Evolutionary conservation across 2,329 filamentous ascomycete genomes (phyloP).

Genomic region (Paramyrothecium roridum): DNA sequence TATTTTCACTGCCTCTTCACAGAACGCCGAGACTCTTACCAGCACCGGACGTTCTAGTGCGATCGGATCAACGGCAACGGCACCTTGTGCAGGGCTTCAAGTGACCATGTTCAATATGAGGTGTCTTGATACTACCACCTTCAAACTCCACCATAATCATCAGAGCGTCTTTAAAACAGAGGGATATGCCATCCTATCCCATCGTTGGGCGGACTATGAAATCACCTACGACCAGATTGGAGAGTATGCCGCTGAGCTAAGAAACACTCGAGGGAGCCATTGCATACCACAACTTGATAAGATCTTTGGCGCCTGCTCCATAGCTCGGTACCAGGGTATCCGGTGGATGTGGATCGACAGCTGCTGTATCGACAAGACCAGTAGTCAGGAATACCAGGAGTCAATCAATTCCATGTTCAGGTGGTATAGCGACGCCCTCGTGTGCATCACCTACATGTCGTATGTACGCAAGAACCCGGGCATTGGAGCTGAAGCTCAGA

Average conservation of each 20-base stretch:
- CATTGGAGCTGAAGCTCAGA: background rate
- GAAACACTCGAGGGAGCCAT: background rate
- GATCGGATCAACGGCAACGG: no score
- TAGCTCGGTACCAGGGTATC: slow-evolving; percentile 16
- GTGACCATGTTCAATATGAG: background rate
- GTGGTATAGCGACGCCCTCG: slow-evolving; percentile 27
- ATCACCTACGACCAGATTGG: slow-evolving; percentile 5
- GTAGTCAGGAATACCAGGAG: slow-evolving; percentile 25
- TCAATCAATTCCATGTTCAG: slow-evolving; percentile 21
- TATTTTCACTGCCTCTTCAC: no score
- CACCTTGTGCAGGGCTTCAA: background rate
- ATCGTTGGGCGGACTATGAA: slow-evolving; percentile 10
- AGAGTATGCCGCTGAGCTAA: background rate
- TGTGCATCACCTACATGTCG: slow-evolving; percentile 28
- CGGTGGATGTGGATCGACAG: slow-evolving; percentile 32
- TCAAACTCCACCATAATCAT: background rate
- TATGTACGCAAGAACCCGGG: slow-evolving; percentile 11
- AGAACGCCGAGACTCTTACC: no score
- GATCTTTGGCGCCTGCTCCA: slow-evolving; percentile 7
- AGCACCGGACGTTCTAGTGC: no score
- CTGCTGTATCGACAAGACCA: slow-evolving; percentile 30
- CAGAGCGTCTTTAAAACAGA: background rate
- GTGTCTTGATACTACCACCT: slow-evolving; percentile 1
- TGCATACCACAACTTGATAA: slow-evolving; percentile 3
- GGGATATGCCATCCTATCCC: slow-evolving; percentile 14